phyloP scores from a whole-genome alignment of 345 rosid genomes.

The Salix purpurea region DNA sequence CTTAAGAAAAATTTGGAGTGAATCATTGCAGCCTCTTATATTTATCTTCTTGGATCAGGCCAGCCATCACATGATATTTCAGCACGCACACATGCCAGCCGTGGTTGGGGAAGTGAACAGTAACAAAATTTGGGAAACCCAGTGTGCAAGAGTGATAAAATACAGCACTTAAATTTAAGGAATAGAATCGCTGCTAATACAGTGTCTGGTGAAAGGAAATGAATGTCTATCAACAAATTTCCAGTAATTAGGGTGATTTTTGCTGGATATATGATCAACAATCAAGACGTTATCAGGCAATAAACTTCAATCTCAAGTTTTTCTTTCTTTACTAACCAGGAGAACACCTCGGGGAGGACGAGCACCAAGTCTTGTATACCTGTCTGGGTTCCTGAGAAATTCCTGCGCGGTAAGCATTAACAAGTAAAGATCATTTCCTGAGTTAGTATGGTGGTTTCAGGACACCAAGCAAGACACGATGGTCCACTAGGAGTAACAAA shows the following conservation, averaged over 20 bases:
- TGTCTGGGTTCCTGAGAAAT: constrained; percentile 91
- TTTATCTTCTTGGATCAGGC: neutral
- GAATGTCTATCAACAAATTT: neutral
- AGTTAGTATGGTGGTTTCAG: constrained; percentile 6
- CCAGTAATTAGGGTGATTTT: neutral
- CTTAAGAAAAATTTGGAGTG: neutral
- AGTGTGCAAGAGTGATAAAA: neutral
- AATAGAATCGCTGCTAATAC: neutral
- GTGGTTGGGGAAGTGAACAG: neutral
- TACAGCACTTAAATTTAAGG: neutral
- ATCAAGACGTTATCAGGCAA: neutral
- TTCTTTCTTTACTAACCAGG: constrained; percentile 55
- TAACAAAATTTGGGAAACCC: neutral
- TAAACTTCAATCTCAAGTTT: neutral
- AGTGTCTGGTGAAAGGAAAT: neutral
- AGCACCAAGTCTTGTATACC: constrained; percentile 76
- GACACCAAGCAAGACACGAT: neutral
- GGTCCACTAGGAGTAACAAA: constrained; percentile 2
- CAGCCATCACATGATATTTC: constrained; percentile 1
- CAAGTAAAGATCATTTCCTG: constrained; percentile 18
- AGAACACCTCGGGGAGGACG: constrained; percentile 98
- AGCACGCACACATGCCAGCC: neutral
- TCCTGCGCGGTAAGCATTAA: constrained; percentile 50
- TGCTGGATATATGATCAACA: neutral
- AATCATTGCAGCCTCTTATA: neutral